Evolutionary conservation across 2,329 filamentous ascomycete genomes (phyloP).

Genomic region (Hypoxylon sp.): DNA sequence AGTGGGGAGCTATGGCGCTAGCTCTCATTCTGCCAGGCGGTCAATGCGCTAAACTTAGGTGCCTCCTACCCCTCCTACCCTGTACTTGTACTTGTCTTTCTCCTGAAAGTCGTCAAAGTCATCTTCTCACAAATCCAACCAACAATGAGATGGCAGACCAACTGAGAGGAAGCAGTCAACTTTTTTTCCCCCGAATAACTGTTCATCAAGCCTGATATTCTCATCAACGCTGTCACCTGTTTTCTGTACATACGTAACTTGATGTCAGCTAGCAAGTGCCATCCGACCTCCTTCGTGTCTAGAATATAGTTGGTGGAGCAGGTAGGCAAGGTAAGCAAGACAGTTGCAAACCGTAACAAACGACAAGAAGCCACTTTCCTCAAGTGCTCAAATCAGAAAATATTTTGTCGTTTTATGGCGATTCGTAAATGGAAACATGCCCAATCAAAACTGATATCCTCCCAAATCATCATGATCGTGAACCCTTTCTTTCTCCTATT

Average conservation of each 20-base stretch:
- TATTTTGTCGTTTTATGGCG: neutral
- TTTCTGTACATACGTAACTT: neutral
- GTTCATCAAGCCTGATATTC: too few species aligned
- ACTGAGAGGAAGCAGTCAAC: too few species aligned
- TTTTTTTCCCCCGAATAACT: too few species aligned
- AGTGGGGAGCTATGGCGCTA: neutral
- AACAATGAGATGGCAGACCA: too few species aligned
- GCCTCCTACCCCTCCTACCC: neutral
- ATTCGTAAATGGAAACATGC: neutral
- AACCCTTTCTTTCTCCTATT: neutral
- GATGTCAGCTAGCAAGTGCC: neutral
- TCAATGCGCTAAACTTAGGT: neutral
- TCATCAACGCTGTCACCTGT: too few species aligned
- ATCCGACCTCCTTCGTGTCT: neutral
- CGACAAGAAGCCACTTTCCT: neutral
- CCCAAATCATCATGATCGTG: neutral
- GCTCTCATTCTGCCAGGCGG: neutral
- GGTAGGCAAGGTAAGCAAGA: neutral
- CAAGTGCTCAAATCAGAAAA: neutral
- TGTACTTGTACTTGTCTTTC: neutral
- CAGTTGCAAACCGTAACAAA: too few species aligned
- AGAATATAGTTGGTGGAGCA: neutral
- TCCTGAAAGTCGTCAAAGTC: neutral
- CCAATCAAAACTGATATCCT: slow-evolving; percentile 3
- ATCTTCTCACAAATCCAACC: neutral